phyloP scores from a whole-genome alignment of 805 yeast genomes.

The Candida hungchunana region DNA sequence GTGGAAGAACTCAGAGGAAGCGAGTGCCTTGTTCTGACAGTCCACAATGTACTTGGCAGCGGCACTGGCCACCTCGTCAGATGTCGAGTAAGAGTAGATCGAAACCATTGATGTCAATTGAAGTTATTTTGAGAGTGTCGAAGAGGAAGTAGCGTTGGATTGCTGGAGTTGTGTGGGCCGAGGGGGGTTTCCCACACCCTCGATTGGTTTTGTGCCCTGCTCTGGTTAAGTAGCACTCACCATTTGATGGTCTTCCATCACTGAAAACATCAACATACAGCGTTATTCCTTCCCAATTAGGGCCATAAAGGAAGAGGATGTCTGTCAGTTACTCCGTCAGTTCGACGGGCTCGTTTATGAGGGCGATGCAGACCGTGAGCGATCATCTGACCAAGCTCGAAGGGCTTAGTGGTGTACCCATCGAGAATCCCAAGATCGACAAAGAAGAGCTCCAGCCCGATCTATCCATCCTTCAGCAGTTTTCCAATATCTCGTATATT shows the following conservation, averaged over 20 bases:
- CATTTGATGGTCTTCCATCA: no score
- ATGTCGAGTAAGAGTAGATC: constrained; percentile 41
- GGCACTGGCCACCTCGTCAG: constrained; percentile 56
- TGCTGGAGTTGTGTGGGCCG: no score
- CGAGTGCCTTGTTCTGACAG: constrained; percentile 58
- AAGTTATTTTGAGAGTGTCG: no score
- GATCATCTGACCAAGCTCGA: constrained; percentile 36
- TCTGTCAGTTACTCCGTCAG: constrained; percentile 47
- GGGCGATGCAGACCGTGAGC: constrained; percentile 72
- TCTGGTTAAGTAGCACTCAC: no score
- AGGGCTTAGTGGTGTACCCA: constrained; percentile 21
- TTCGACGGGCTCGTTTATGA: constrained; percentile 73
- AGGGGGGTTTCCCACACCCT: no score
- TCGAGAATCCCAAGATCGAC: constrained; percentile 36
- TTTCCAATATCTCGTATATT: constrained; percentile 28
- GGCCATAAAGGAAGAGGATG: no score
- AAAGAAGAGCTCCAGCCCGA: constrained; percentile 35
- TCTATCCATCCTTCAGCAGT: constrained; percentile 30
- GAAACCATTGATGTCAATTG: constrained; percentile 37
- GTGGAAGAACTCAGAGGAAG: constrained; percentile 44
- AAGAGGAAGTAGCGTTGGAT: no score
- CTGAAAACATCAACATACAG: no score
- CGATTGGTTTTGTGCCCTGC: no score
- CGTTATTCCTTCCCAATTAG: no score
- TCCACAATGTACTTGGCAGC: constrained; percentile 61